These are phyloP conservation scores for Escallonia herrerae DNA, from an alignment of 129 eudicot species.

Conservation along the genomic window DNA sequence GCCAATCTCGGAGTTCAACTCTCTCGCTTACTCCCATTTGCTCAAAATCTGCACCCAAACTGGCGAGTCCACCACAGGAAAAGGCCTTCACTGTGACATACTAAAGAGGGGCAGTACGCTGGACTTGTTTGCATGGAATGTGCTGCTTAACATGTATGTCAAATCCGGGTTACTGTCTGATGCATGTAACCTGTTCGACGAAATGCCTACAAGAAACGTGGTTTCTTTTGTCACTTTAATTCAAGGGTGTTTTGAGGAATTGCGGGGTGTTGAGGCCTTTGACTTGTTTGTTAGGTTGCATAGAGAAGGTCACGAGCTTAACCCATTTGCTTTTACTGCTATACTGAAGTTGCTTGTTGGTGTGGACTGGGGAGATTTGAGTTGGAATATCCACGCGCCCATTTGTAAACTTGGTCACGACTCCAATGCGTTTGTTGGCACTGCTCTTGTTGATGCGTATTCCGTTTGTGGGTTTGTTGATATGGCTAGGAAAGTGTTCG, in stretches of 20 bases:
- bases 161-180: conserved; percentile 30
- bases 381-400: conserved; percentile 39
- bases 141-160: conserved; percentile 50
- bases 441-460: conserved; percentile 69
- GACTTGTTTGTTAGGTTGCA: conserved; percentile 45
- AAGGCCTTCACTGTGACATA: conserved; percentile 40
- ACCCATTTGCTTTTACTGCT: conserved; percentile 58
- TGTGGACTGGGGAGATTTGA: conserved; percentile 43
- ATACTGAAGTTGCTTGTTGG: conserved; percentile 62
- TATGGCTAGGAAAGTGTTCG: conserved; percentile 45
- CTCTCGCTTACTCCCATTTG: conserved; percentile 29
- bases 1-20: conserved; percentile 22
- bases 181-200: conserved; percentile 56
- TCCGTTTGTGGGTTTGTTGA: conserved; percentile 43
- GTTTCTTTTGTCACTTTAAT: conserved; percentile 59
- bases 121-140: conserved; percentile 64
- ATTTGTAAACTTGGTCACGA: conserved; percentile 50
- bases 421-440: conserved; percentile 58
- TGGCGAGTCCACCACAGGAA: conserved; percentile 34
- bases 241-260: conserved; percentile 35
- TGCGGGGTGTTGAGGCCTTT: conserved; percentile 24
- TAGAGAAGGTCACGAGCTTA: conserved; percentile 75
- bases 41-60: conserved; percentile 37
- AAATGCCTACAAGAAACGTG: conserved; percentile 57
- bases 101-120: conserved; percentile 45